Evolutionary conservation across 2,329 filamentous ascomycete species (phyloP).

Genomic region (Emmonsiellopsis sp.): DNA sequence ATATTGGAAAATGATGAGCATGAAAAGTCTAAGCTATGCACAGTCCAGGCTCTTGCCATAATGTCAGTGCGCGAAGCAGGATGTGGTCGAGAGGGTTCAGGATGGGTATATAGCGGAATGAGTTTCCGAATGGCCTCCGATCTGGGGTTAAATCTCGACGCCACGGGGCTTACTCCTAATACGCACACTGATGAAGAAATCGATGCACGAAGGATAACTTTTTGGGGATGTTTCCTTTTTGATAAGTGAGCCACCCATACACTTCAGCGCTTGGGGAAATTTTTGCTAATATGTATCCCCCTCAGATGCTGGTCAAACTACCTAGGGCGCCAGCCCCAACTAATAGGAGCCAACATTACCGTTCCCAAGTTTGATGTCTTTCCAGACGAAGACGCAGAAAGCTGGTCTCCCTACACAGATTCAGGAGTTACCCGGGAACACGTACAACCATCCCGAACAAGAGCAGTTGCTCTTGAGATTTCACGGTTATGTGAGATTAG

Average conservation of each 20-base stretch:
- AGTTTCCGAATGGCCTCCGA: constrained; percentile 96
- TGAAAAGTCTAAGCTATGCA: constrained; percentile 77
- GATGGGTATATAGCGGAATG: constrained; percentile 98
- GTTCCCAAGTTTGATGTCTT: constrained; percentile 88
- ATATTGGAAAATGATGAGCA: constrained; percentile 90
- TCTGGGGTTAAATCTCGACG: constrained; percentile 80
- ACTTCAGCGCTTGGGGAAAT: background rate
- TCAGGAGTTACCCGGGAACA: constrained; percentile 63
- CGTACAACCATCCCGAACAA: constrained; percentile 67
- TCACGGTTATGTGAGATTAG: constrained; percentile 85
- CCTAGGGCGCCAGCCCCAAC: constrained; percentile 78
- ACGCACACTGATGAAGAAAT: constrained; percentile 71
- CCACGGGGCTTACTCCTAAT: constrained; percentile 53
- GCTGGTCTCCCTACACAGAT: constrained; percentile 86
- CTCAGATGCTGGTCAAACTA: constrained; percentile 88
- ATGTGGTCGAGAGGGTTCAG: constrained; percentile 86
- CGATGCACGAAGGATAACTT: constrained; percentile 82
- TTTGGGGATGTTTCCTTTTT: constrained; percentile 97
- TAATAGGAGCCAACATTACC: constrained; percentile 69
- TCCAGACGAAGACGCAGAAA: constrained; percentile 73
- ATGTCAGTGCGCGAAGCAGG: constrained; percentile 97
- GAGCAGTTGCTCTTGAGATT: constrained; percentile 73
- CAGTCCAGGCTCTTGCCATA: constrained; percentile 83
- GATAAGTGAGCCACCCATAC: constrained; percentile 59
- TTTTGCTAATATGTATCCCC: background rate